Conservation (phyloP, 1,139 yeast genomes). For the Yamadazyma triangularis region DNA sequence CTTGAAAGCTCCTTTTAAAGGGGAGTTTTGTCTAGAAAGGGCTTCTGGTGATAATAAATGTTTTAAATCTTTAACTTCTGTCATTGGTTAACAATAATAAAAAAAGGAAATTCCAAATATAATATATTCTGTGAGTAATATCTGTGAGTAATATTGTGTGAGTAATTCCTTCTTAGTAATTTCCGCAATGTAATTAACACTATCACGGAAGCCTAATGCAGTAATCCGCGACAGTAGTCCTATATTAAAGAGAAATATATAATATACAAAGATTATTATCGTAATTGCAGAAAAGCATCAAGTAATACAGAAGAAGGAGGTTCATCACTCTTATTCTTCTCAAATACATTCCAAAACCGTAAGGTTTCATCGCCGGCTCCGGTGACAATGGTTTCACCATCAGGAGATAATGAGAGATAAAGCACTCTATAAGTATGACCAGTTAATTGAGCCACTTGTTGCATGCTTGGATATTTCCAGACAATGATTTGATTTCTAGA, state of each 20-base stretch:
- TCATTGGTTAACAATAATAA: conserved; percentile 5
- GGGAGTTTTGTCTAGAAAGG: conserved; percentile 68
- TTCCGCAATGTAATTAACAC: too few relatives aligned
- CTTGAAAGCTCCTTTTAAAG: conserved; percentile 79
- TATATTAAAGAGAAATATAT: background rate
- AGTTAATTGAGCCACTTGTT: conserved; percentile 86
- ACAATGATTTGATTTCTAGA: conserved; percentile 86
- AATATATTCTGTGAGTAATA: too few relatives aligned
- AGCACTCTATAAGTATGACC: conserved; percentile 94
- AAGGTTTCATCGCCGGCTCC: conserved; percentile 99
- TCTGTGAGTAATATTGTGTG: too few relatives aligned
- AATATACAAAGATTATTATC: conserved; percentile 26
- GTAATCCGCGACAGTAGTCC: too few relatives aligned
- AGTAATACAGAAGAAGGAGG: conserved; percentile 62
- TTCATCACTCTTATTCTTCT: conserved; percentile 57
- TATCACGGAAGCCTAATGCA: too few relatives aligned
- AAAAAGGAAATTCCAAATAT: background rate
- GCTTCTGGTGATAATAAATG: conserved; percentile 81
- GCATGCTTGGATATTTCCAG: conserved; percentile 94
- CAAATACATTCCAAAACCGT: conserved; percentile 90
- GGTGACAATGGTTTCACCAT: conserved; percentile 95
- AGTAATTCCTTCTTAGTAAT: too few relatives aligned
- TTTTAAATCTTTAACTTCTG: conserved; percentile 58
- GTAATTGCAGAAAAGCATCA: conserved; percentile 75
- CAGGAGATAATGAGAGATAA: conserved; percentile 89